Conservation (phyloP, 306 rosid genomes). For the Pyrus betulifolia region DNA sequence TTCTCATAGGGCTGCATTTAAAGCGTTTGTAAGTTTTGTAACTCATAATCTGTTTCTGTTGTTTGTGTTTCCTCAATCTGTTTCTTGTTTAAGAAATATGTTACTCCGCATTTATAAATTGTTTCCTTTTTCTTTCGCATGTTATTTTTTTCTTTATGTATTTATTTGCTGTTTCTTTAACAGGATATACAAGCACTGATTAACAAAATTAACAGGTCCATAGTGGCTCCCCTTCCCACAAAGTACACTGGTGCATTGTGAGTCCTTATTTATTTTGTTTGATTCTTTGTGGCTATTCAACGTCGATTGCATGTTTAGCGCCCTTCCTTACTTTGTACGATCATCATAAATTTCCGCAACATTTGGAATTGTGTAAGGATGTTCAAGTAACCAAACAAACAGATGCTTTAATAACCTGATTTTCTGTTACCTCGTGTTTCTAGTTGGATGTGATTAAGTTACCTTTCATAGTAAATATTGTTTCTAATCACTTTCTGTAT, state of each 20-base stretch:
- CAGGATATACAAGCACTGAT: slow-evolving; percentile 99
- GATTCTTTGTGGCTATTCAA: not conserved
- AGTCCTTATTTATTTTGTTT: slow-evolving; percentile 22
- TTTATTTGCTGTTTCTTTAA: slow-evolving; percentile 21
- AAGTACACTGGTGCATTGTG: slow-evolving; percentile 90
- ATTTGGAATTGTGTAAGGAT: not conserved
- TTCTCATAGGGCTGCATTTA: slow-evolving; percentile 77
- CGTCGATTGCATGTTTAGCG: not conserved
- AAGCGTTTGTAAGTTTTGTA: slow-evolving; percentile 79
- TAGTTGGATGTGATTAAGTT: not conserved
- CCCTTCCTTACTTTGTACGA: not conserved
- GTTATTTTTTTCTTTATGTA: not conserved
- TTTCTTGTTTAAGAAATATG: not conserved
- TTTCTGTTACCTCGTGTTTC: not conserved
- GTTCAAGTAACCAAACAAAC: not conserved
- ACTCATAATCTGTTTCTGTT: not conserved
- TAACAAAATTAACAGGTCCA: slow-evolving; percentile 85
- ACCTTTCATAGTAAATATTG: not conserved
- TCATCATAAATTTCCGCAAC: not conserved
- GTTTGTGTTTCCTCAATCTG: not conserved
- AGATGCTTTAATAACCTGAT: not conserved
- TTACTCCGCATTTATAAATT: not conserved
- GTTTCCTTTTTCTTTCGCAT: not conserved
- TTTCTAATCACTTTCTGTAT: slow-evolving; percentile 20
- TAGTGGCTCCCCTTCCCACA: slow-evolving; percentile 95